phyloP scores from a whole-genome alignment of 192 early-diverging fungal genomes.

The Coemansia sp. region DNA sequence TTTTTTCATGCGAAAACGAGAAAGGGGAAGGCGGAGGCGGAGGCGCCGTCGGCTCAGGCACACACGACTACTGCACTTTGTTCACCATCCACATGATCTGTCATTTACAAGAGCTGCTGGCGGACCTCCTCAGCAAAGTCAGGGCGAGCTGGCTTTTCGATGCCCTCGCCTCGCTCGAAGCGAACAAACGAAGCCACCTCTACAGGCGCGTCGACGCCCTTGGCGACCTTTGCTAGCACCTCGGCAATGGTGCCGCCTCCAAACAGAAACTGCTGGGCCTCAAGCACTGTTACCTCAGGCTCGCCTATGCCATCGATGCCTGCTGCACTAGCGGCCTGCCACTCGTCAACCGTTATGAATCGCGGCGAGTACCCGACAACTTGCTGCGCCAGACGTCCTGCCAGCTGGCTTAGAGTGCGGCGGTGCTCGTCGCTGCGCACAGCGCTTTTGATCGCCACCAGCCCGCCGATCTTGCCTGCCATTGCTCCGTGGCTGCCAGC shows the following conservation, averaged over 20 bases:
- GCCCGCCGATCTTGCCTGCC: constrained; percentile 79
- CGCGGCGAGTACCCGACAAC: constrained; percentile 81
- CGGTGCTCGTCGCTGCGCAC: constrained; percentile 16
- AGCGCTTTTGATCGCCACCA: constrained; percentile 64
- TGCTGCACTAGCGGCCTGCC: constrained; percentile 39
- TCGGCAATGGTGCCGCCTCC: constrained; percentile 71
- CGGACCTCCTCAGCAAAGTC: constrained; percentile 86
- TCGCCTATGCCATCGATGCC: constrained; percentile 14
- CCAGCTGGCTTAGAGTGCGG: constrained; percentile 59
- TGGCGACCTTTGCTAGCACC: constrained; percentile 58
- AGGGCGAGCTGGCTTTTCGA: constrained; percentile 68
- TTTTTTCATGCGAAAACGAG: too few relatives aligned
- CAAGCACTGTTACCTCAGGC: constrained; percentile 58
- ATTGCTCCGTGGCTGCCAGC: constrained; percentile 17
- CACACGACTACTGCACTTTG: background rate
- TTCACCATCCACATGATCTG: background rate
- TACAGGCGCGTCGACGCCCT: constrained; percentile 55
- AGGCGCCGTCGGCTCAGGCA: background rate
- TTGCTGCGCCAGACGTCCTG: constrained; percentile 82
- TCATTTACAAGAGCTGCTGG: constrained; percentile 40
- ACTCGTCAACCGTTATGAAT: constrained; percentile 51
- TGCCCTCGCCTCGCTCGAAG: constrained; percentile 85
- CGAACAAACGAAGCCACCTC: constrained; percentile 73
- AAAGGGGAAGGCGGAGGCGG: background rate
- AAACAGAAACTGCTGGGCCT: constrained; percentile 74